Evolutionary conservation across 805 yeast genomes (phyloP), one percentile per base, ranked within the genome.

Genomic region (Teunomyces cretensis): DNA sequence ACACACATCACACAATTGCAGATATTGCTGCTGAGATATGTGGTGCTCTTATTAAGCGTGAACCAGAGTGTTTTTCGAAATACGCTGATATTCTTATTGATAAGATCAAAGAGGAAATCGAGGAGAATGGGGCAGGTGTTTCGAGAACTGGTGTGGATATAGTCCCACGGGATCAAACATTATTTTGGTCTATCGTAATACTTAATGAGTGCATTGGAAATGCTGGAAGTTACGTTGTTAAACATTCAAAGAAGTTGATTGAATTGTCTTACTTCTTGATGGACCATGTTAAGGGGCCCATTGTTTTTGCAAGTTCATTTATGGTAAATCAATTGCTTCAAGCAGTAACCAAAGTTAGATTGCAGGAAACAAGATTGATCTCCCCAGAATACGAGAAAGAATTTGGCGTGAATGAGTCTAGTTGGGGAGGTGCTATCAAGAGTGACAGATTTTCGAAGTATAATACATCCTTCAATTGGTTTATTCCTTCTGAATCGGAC

Each of bases 341-440:
- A 46, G 73, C 88, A 1, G 62, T 85, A 8, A 79, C 92, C 0
- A 78, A 80, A 39, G 76, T 84, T 9, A 79, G 83, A 48, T 58
- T 86, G 2, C 60, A 65, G 14, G 90, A 86, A 51, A 71, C 73
- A 45, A 69, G 83, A 38, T 65, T 81, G 43, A 75, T 79, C 45
- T 72, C 79, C 39, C 78, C 81, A 32, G 72, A 57, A 8, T 75
- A 75, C 51, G 49, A 62, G 3, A 47, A 52, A 3, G 58, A 64
- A 12, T 52, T 68, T 51, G 75, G 71, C 1, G 63, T 76, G 9
- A 65, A 64, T 33, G 81, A 75, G 41, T 72, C 72, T 16, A 76
- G 83, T 47, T 87, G 95, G 95, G 95, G 95, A 38, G 89, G 81
- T 0, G 89, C 84, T 52, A 80, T 83, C 53, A 79, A 76, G 49